These are phyloP conservation scores for Ophiosphaerella korrae DNA, from an alignment of 2,329 filamentous ascomycete genomes.

Conservation along the genomic window DNA sequence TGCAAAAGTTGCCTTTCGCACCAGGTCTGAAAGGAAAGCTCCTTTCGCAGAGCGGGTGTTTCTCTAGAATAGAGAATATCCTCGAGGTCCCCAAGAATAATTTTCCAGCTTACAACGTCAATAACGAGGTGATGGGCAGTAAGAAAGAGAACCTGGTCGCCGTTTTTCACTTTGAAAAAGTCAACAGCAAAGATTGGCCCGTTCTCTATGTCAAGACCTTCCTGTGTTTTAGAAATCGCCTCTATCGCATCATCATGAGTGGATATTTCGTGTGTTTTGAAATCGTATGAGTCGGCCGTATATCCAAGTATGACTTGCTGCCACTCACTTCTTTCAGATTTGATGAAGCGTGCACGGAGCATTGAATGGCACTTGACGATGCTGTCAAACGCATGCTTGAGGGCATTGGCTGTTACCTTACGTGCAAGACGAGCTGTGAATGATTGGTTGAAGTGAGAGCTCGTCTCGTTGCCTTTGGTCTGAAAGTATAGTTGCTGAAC, in stretches of 20 bases:
- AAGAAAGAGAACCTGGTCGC: slow-evolving; percentile 35
- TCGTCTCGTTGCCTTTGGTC: slow-evolving; percentile 32
- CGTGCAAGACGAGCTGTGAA: slow-evolving; percentile 47
- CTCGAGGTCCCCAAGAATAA: slow-evolving; percentile 40
- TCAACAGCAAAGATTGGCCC: slow-evolving; percentile 39
- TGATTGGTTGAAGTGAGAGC: slow-evolving; percentile 54
- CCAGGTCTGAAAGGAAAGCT: slow-evolving; percentile 39
- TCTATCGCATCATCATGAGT: slow-evolving; percentile 10
- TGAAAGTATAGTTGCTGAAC: slow-evolving; percentile 54
- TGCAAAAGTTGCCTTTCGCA: slow-evolving; percentile 30
- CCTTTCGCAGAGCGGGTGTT: slow-evolving; percentile 18
- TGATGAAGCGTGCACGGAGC: slow-evolving; percentile 39
- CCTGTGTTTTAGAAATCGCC: slow-evolving; percentile 29
- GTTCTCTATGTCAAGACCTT: slow-evolving; percentile 31
- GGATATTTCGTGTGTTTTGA: slow-evolving; percentile 19
- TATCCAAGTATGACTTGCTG: slow-evolving; percentile 24
- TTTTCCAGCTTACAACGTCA: slow-evolving; percentile 42
- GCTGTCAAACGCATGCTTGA: slow-evolving; percentile 27
- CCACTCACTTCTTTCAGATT: slow-evolving; percentile 22
- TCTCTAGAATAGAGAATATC: slow-evolving; percentile 28
- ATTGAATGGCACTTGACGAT: slow-evolving; percentile 41
- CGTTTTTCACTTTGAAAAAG: slow-evolving; percentile 20
- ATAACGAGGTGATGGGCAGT: slow-evolving; percentile 41
- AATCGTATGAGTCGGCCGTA: slow-evolving; percentile 22
- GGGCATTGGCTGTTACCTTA: slow-evolving; percentile 22